These are phyloP conservation scores for Takakia lepidozioides DNA, from an alignment of 225 moss, liverwort and hornwort species.

Conservation along the genomic window DNA sequence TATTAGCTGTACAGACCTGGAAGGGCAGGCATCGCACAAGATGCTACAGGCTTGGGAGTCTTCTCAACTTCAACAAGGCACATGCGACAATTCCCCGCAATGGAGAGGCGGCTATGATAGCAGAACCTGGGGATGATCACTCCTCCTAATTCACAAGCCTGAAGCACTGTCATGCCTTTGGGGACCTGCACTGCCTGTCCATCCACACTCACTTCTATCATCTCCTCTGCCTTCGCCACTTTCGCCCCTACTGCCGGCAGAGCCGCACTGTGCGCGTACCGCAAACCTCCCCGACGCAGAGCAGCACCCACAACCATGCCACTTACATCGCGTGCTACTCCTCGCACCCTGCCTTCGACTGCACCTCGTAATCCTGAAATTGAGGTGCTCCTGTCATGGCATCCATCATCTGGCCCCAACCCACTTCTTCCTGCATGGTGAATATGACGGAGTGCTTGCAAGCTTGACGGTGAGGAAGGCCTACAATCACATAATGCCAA, in stretches of 20 bases:
- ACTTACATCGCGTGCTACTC: no score
- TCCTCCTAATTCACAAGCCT: constrained; percentile 88
- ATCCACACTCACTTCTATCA: constrained; percentile 87
- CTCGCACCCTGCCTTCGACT: no score
- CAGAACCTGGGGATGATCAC: constrained; percentile 89
- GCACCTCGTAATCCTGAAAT: no score
- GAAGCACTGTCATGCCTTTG: constrained; percentile 95
- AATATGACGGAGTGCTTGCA: no score
- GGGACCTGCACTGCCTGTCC: constrained; percentile 53
- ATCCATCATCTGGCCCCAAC: no score
- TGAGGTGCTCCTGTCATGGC: no score
- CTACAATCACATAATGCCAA: no score
- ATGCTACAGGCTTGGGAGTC: constrained; percentile 92
- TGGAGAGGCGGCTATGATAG: constrained; percentile 87
- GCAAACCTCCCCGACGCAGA: constrained; percentile 39
- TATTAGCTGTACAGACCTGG: constrained; percentile 37
- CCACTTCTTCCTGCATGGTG: no score
- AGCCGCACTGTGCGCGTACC: constrained; percentile 36
- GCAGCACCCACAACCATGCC: no score
- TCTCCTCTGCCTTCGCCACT: constrained; percentile 52
- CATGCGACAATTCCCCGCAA: constrained; percentile 99
- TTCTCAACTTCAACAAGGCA: constrained; percentile 97
- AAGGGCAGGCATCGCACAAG: constrained; percentile 88
- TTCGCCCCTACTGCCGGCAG: constrained; percentile 34
- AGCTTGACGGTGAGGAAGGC: no score